A percentile compares a stretch with the other conserved stretches of the same genome.
Conservation (phyloP, 495 filamentous ascomycete genomes). For the Penicillium canescens region DNA sequence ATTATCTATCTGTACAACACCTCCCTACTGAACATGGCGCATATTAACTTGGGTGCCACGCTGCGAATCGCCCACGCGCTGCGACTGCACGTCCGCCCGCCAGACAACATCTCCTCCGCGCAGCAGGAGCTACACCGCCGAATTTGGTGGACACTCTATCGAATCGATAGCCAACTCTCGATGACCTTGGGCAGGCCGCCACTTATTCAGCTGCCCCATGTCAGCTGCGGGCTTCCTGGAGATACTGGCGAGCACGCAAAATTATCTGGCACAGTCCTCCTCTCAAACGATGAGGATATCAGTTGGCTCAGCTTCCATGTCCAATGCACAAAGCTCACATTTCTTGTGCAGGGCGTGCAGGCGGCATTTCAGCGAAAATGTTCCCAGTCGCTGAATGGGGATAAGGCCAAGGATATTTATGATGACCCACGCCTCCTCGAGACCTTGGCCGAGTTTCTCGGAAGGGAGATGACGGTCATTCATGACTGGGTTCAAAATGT, state of each 20-base stretch:
- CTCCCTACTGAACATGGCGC: slow-evolving; percentile 11
- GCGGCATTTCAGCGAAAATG: not conserved
- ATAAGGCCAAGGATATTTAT: slow-evolving; percentile 2
- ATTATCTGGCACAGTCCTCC: slow-evolving; percentile 7
- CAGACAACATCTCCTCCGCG: not conserved
- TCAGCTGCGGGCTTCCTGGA: not conserved
- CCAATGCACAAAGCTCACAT: slow-evolving; percentile 5
- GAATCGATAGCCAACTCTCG: slow-evolving; percentile 8
- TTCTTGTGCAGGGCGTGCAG: slow-evolving; percentile 4
- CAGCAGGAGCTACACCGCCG: slow-evolving; percentile 12
- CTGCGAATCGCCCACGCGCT: slow-evolving; percentile 9
- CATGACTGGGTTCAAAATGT: slow-evolving; percentile 38
- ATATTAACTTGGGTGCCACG: slow-evolving; percentile 9
- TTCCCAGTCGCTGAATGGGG: not conserved
- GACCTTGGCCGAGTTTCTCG: slow-evolving; percentile 32
- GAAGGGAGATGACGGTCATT: slow-evolving; percentile 21
- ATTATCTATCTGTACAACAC: slow-evolving; percentile 22
- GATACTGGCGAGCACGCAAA: slow-evolving; percentile 7
- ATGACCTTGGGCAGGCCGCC: slow-evolving; percentile 7
- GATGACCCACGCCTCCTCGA: slow-evolving; percentile 10
- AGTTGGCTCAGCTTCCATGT: slow-evolving; percentile 21
- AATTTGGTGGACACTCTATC: slow-evolving; percentile 14
- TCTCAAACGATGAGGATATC: slow-evolving; percentile 10
- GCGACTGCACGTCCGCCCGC: slow-evolving; percentile 9
- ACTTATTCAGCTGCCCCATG: not conserved